A percentile compares a stretch with the other conserved stretches of the same genome.
Evolutionary conservation across 1,139 yeast species (phyloP).

Genomic region (Cylindricascospora bacillispora): DNA sequence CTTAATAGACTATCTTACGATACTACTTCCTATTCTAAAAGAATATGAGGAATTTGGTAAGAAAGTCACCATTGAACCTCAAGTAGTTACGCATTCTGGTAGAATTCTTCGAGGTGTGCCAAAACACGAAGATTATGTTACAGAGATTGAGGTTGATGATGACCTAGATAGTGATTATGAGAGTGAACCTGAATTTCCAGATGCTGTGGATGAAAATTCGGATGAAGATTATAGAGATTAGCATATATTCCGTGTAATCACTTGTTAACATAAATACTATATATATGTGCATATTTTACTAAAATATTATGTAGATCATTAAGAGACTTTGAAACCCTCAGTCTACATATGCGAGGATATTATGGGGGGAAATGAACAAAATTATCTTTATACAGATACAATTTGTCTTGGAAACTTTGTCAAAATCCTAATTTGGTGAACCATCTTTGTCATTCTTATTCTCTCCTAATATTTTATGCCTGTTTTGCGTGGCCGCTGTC

Average conservation of each 20-base stretch:
- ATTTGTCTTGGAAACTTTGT: no score
- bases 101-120: constrained; percentile 8
- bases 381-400: no score
- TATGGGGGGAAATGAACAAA: no score
- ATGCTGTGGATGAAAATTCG: constrained; percentile 5
- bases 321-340: no score
- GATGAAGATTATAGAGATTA: constrained; percentile 2
- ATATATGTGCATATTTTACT: no score
- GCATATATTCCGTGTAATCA: no score
- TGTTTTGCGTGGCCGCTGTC: constrained; percentile 54
- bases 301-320: no score
- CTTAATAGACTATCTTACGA: constrained; percentile 11
- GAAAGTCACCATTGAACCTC: constrained; percentile 11
- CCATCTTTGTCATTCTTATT: no score
- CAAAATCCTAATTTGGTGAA: no score
- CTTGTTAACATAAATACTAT: no score
- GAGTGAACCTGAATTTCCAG: constrained; percentile 4
- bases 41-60: constrained; percentile 12
- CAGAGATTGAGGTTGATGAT: constrained; percentile 7
- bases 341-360: no score
- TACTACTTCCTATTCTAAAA: constrained; percentile 9
- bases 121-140: constrained; percentile 5
- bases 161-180: constrained; percentile 8
- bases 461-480: constrained; percentile 30
- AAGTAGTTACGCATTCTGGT: constrained; percentile 17